Percentiles rank a stretch among this genome's conserved stretches.
Evolutionary conservation across 2,329 filamentous ascomycete species (phyloP).

Genomic region (Kalmusia sp.): DNA sequence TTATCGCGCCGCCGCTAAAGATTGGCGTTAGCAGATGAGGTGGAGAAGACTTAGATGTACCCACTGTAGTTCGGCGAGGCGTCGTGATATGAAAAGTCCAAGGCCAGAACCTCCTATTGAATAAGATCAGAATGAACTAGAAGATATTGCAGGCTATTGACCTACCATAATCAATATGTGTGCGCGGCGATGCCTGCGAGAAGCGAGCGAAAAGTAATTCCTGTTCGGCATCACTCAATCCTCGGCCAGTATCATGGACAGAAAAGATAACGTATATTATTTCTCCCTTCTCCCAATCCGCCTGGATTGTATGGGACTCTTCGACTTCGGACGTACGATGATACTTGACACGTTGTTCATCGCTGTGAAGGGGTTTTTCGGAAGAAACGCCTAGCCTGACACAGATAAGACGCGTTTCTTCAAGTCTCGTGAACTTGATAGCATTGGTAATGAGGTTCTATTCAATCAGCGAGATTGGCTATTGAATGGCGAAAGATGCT

Average conservation of each 20-base stretch:
- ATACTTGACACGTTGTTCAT: conserved; percentile 29
- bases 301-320: conserved; percentile 6
- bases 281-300: conserved; percentile 43
- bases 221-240: conserved; percentile 47
- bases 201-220: conserved; percentile 39
- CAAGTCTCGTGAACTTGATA: conserved; percentile 53
- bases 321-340: conserved; percentile 27
- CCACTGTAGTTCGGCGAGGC: conserved; percentile 37
- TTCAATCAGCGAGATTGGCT: not conserved
- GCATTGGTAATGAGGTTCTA: conserved; percentile 50
- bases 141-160: no score
- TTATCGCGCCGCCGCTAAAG: conserved; percentile 34
- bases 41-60: not conserved
- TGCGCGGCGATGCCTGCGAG: conserved; percentile 39
- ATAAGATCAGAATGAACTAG: not conserved
- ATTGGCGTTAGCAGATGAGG: not conserved
- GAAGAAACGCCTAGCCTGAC: conserved; percentile 45
- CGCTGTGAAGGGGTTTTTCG: conserved; percentile 42
- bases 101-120: conserved; percentile 45
- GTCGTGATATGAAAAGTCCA: conserved; percentile 41
- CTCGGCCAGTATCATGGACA: conserved; percentile 50
- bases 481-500: not conserved
- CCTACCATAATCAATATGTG: conserved; percentile 28
- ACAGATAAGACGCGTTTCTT: conserved; percentile 40
- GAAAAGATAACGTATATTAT: conserved; percentile 44